Evolutionary conservation across 257 asterid species (phyloP).

Genomic region (Penstemon eatonii): DNA sequence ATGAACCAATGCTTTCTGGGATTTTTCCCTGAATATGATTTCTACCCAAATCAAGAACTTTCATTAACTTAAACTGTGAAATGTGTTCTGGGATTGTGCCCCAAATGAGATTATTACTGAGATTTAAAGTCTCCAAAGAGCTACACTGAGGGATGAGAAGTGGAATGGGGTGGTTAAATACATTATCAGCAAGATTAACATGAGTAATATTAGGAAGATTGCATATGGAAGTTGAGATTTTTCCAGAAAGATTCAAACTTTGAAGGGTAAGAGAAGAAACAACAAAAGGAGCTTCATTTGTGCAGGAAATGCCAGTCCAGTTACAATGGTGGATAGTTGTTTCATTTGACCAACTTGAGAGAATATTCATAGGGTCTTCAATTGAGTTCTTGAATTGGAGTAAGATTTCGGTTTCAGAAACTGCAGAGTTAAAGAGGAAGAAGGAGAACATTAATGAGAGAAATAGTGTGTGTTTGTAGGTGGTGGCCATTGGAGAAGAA

Average conservation of each 20-base stretch:
- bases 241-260: conserved; percentile 77
- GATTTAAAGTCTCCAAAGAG: conserved; percentile 54
- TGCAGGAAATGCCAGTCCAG: conserved; percentile 87
- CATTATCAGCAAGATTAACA: conserved; percentile 68
- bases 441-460: conserved; percentile 43
- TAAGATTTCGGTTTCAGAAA: conserved; percentile 60
- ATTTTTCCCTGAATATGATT: conserved; percentile 75
- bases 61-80: conserved; percentile 54
- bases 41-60: conserved; percentile 62
- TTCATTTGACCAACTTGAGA: conserved; percentile 61
- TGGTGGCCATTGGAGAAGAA: conserved; percentile 55
- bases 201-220: conserved; percentile 48
- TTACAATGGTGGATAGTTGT: conserved; percentile 59
- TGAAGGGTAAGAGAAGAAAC: conserved; percentile 61
- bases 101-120: conserved; percentile 79
- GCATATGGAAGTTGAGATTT: conserved; percentile 69
- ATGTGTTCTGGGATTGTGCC: conserved; percentile 82
- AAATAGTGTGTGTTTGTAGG: conserved; percentile 37
- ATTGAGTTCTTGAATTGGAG: conserved; percentile 72
- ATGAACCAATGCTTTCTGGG: conserved; percentile 64
- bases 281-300: conserved; percentile 32
- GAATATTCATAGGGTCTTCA: conserved; percentile 56
- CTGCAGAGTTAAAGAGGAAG: conserved; percentile 37
- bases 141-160: conserved; percentile 67
- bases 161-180: conserved; percentile 77